Base-by-base conservation (phyloP, 116 monocot genomes). In the Papilionanthe hybrid region DNA sequence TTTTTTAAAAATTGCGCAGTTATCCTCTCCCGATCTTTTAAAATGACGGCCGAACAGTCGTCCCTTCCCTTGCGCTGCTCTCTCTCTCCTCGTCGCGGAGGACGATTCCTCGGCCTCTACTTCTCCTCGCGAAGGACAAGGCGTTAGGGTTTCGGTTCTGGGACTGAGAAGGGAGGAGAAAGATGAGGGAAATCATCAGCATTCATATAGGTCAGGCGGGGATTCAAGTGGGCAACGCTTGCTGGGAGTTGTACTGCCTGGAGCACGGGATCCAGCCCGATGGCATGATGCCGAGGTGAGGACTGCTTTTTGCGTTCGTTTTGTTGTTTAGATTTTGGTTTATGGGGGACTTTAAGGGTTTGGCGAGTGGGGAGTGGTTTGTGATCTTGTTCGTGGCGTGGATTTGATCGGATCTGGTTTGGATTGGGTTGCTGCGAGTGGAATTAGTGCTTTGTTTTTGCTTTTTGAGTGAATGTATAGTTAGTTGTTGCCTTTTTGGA, bases 131-230 rank as follows among this genome's bases (percentile, higher is more conserved):
- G 56, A 44, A 19, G 45, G 29, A 58, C n/a, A 55, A 25, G 10
- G 29, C 25, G 67, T 60, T 73, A 76, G 75, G 81, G 77, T 78
- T 81, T 67, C 76, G 76, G 63, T 76, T 81, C 47, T 57, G 13
- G 10, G 12, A 43, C 20, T 41, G 68, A 77, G 42, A 3, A 25
- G 18, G 22, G 18, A 12, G 72, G 42, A 25, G 23, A 73, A 58
- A 82, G 75, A 90, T 90, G 90, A 90, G 90, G 42, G 90, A 90
- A 85, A 87, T 87, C 87, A 90, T 90, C n/a, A 90, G 90, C 85
- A 80, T 90, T 53, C 90, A 90, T 79, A 90, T 90, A 20, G 90
- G 90, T 0, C 90, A 90, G 83, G 90, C 90, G 12, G 90, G 90
- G 50, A 90, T 90, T 75, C 90, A 90, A 83, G 90, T 90, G 29